Evolutionary conservation across 164 flowering plant genomes (phyloP).

Genomic region (Aristolochia californica): DNA sequence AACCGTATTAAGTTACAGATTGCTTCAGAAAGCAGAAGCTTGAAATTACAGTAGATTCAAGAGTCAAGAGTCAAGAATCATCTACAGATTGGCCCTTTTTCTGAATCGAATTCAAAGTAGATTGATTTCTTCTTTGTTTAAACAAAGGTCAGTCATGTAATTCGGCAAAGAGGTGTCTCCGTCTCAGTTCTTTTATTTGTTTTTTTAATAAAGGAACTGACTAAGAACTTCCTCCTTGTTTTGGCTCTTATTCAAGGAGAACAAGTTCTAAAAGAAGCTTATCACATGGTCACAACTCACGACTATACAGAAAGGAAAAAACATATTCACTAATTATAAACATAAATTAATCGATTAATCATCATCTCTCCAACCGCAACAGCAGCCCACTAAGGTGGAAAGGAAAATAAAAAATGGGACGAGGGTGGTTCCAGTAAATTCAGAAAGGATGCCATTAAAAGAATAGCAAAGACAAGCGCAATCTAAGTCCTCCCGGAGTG

Average conservation of each 20-base stretch:
- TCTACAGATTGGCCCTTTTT: neutral
- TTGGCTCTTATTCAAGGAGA: no score
- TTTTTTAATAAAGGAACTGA: no score
- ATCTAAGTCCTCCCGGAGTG: slow-evolving; percentile 22
- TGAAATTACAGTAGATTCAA: no score
- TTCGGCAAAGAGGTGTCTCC: no score
- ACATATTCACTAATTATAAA: slow-evolving; percentile 3
- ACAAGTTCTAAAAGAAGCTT: neutral
- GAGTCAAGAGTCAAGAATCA: no score
- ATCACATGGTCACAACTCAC: slow-evolving; percentile 9
- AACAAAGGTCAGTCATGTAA: neutral
- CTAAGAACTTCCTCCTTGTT: no score
- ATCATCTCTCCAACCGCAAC: neutral
- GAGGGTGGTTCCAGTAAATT: slow-evolving; percentile 4
- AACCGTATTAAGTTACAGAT: neutral
- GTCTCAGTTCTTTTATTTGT: no score
- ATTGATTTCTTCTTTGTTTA: neutral
- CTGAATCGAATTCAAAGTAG: neutral
- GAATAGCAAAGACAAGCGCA: slow-evolving; percentile 14
- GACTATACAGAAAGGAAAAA: neutral
- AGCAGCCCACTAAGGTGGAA: neutral
- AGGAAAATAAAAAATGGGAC: neutral
- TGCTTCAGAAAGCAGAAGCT: no score
- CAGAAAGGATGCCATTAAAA: neutral
- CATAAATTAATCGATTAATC: neutral